Evolutionary conservation across 495 filamentous ascomycete species (phyloP), one percentile per base, ranked within the genome.

Genomic region (Acidiella bohemica): DNA sequence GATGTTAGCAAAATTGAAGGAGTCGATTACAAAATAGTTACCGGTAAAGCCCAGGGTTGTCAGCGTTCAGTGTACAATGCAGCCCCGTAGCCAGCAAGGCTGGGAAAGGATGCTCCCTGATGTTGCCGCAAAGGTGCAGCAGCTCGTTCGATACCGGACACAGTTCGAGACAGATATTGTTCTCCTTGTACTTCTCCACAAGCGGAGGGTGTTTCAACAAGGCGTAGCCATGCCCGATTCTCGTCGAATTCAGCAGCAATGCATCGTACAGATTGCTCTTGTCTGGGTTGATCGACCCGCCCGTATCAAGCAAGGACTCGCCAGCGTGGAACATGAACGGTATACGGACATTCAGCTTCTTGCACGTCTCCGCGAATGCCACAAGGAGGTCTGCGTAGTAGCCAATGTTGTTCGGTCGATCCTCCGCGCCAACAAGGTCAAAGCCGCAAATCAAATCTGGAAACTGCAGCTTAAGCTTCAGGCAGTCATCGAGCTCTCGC

Each of bases 391-490:
- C 45, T 13, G 44, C 36, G 41, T 62, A 62, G 42, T 47, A 60
- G 10, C 56, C 50, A 25, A 62, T 58, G 41, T 49, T 29, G 41
- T 62, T 62, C 1, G 53, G 47, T 9, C 59, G 39, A 42, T 62
- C 59, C 47, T 62, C 59, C 3, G 59, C 59, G n/a, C 59, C 59
- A 2, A 62, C 59, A 7, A 62, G 58, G 45, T 62, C 59, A 43
- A 62, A 62, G 9, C 59, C 59, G 43, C 59, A 62, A 21, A 62
- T 59, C 3, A 62, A 39, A 39, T 60, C 48, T n/a, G 51, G 51
- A 45, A 59, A 73, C 2, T 64, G 57, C 1, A 70, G 52, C 17
- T 64, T 66, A 10, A 74, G 41, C 32, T 55, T 64, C 2, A 59
- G 63, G 10, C 51, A 61, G 47, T 67, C 63, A 10, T 51, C 20